Evolutionary conservation across 202 grass and related monocot species (phyloP), one percentile per base, ranked within the genome.

Genomic region (Elaeis oleifera): DNA sequence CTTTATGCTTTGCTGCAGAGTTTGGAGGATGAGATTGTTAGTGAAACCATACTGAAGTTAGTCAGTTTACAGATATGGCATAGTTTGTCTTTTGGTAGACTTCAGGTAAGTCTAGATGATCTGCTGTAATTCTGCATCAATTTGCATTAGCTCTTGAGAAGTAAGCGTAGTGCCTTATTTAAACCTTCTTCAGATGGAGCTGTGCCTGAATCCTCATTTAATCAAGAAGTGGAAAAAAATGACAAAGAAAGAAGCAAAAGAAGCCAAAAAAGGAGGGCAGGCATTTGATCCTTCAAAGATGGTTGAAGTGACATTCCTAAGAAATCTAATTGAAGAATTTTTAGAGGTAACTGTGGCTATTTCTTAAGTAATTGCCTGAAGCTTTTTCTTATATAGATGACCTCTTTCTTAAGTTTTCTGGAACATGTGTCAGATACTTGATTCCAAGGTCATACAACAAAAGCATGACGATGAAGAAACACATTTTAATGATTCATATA

Each of bases 191-290:
- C 67, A 96, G 94, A 89, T 92, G 94, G 94, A 99, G 68, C 68
- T 99, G 53, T 99, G 79, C 59, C 80, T 84, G 62, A 89, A 99
- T 28, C 88, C 88, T 60, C 82, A 92, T 63, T 79, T 92, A 65
- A 82, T 99, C 71, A 99, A 92, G 75, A 92, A 89, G 74, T 99
- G 94, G 94, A 92, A 80, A 60, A 92, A 84, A 77, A 83, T 99
- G 53, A 92, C 77, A 74, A 89, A 77, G 65, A 99, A 76, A 86
- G 84, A 99, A 83, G 84, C 81, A 27, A 96, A 91, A 67, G 78
- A 87, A 80, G 75, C 75, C 16, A 97, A 91, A 68, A 97, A 73
- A 72, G 56, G 74, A 54, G 80, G 67, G 14, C 62, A 86, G 54
- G 68, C 54, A 44, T 71, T 52, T 22, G 67, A 86, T 58, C 72